Evolutionary conservation across 768 basidiomycete genomes (phyloP).

Genomic region (Mycena haematopus): DNA sequence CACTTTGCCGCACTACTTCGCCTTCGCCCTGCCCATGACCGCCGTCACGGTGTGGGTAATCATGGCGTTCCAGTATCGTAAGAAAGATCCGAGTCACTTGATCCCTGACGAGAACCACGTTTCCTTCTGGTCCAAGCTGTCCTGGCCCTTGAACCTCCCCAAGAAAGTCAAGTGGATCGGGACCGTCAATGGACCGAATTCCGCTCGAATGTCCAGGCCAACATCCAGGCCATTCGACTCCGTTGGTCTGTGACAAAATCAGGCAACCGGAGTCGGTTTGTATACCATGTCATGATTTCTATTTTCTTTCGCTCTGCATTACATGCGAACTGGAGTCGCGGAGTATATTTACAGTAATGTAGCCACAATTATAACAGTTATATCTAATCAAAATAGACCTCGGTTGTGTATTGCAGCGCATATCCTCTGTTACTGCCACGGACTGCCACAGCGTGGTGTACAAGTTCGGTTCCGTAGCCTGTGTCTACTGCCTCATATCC

Average conservation of each 20-base stretch:
- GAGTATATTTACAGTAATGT: too few relatives aligned
- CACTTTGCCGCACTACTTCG: slow-evolving; percentile 48
- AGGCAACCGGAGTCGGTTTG: not conserved
- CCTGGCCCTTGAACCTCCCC: not conserved
- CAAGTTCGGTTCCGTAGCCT: too few relatives aligned
- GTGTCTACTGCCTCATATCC: too few relatives aligned
- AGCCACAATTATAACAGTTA: too few relatives aligned
- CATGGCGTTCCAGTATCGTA: slow-evolving; percentile 50
- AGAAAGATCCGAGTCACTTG: slow-evolving; percentile 12
- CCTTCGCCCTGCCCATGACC: slow-evolving; percentile 48
- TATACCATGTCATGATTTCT: not conserved
- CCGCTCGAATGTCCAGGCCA: slow-evolving; percentile 2
- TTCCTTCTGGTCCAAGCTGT: not conserved
- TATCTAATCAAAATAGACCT: too few relatives aligned
- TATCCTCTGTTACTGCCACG: too few relatives aligned
- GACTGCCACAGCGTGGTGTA: too few relatives aligned
- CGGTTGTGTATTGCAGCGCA: too few relatives aligned
- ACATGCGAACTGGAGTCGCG: not conserved
- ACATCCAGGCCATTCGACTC: not conserved
- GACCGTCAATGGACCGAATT: not conserved
- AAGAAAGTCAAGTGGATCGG: not conserved
- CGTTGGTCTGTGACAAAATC: not conserved
- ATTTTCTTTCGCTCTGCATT: not conserved
- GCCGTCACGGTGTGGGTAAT: slow-evolving; percentile 52
- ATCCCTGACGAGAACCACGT: slow-evolving; percentile 11